A percentile compares a stretch with the other conserved stretches of the same genome.
These are phyloP conservation scores for Globisporangium cederbergense DNA, from an alignment of 352 stramenopile species.

Conservation along the genomic window DNA sequence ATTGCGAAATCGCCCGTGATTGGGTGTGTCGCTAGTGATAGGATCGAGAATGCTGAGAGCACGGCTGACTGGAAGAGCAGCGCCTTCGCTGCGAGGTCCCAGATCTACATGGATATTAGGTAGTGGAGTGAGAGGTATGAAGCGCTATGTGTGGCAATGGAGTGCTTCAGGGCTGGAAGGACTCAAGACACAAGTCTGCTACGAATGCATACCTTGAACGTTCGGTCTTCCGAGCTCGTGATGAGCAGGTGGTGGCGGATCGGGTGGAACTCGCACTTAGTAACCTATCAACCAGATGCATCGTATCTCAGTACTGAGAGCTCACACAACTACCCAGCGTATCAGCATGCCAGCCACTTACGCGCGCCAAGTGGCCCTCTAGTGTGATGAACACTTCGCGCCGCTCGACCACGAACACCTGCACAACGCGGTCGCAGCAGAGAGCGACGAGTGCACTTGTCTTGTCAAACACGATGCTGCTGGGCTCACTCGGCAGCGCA, in stretches of 20 bases:
- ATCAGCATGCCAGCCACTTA: constrained; percentile 15
- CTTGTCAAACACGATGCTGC: constrained; percentile 57
- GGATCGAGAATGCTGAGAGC: constrained; percentile 69
- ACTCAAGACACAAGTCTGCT: too few species aligned
- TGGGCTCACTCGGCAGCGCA: constrained; percentile 30
- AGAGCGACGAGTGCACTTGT: constrained; percentile 61
- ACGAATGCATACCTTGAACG: constrained; percentile 58
- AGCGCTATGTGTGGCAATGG: too few species aligned
- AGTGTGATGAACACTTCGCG: constrained; percentile 58
- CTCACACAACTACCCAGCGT: too few species aligned
- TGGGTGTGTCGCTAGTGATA: constrained; percentile 59
- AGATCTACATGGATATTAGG: constrained; percentile 43
- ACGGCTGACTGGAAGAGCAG: constrained; percentile 78
- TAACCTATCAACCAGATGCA: constrained; percentile 36
- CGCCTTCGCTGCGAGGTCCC: constrained; percentile 56
- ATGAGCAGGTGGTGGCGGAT: constrained; percentile 63
- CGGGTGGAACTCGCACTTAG: constrained; percentile 69
- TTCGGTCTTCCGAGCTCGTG: constrained; percentile 77
- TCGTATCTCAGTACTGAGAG: neutral
- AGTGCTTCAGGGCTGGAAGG: too few species aligned
- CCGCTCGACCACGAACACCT: constrained; percentile 52
- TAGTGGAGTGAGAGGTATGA: neutral
- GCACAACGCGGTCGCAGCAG: constrained; percentile 42
- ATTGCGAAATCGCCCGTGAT: constrained; percentile 60
- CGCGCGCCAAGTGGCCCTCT: constrained; percentile 61